A percentile compares a stretch with the other conserved stretches of the same genome.
These are phyloP conservation scores for Xerocomus subilludens DNA, from an alignment of 1,284 basidiomycete genomes.

Conservation along the genomic window DNA sequence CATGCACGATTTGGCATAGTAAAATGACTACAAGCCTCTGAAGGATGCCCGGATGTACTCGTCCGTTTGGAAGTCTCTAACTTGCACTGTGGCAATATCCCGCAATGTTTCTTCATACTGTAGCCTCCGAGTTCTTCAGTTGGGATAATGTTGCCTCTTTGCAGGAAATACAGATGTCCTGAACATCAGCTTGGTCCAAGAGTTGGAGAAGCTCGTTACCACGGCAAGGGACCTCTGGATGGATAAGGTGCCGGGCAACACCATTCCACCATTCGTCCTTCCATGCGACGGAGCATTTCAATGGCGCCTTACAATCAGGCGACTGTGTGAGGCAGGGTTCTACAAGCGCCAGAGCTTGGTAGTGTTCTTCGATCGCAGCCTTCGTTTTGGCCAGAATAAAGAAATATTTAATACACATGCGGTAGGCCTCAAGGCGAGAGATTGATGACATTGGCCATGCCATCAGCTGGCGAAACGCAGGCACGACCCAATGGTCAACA, in stretches of 20 bases:
- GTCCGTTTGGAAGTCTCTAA: not conserved
- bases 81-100: not conserved
- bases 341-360: not conserved
- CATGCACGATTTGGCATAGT: too few relatives aligned
- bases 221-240: not conserved
- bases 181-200: not conserved
- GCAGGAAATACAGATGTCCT: not conserved
- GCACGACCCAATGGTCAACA: not conserved
- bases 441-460: not conserved
- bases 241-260: not conserved
- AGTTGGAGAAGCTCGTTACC: not conserved
- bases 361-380: not conserved
- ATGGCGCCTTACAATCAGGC: not conserved
- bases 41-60: not conserved
- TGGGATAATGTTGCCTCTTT: not conserved
- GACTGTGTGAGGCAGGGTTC: not conserved
- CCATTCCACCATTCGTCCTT: not conserved
- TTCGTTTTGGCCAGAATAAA: not conserved
- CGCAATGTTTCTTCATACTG: not conserved
- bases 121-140: not conserved
- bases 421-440: not conserved
- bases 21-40: too few relatives aligned
- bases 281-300: not conserved
- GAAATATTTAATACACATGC: not conserved
- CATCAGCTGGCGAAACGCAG: not conserved